Percentiles rank a stretch among this genome's conserved stretches.
Evolutionary conservation across 352 stramenopile genomes (phyloP).

Genomic region (Phytophthora podocarpi): DNA sequence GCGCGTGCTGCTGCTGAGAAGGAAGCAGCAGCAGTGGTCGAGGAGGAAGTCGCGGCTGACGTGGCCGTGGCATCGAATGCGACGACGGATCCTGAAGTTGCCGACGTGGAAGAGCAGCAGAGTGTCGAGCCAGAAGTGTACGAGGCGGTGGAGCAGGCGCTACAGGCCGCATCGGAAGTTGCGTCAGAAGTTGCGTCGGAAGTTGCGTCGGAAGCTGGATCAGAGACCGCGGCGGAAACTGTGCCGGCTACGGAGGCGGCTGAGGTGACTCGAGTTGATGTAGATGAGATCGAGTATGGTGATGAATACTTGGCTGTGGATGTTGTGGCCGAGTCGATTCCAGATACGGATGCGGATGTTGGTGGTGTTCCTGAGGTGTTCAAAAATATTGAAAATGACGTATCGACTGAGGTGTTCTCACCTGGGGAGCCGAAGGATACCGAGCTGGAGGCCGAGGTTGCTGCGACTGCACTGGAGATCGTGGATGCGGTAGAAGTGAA

Average conservation of each 20-base stretch:
- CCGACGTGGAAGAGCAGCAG: background rate
- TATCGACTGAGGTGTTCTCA: background rate
- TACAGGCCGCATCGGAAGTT: too few species aligned
- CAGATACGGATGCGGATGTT: background rate
- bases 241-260: background rate
- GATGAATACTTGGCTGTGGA: too few species aligned
- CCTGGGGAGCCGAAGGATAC: background rate
- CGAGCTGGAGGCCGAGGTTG: slow-evolving; percentile 12
- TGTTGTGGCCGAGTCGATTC: background rate
- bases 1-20: background rate
- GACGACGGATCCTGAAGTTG: background rate
- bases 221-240: background rate
- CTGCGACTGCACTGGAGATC: slow-evolving; percentile 5
- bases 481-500: slow-evolving; percentile 18
- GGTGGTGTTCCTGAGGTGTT: too few species aligned
- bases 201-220: background rate
- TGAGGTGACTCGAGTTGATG: too few species aligned
- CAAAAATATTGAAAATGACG: background rate
- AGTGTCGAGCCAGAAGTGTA: slow-evolving; percentile 3
- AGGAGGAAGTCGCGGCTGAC: too few species aligned
- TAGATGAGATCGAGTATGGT: too few species aligned
- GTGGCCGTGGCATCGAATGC: too few species aligned
- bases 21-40: background rate
- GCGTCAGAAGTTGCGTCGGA: too few species aligned
- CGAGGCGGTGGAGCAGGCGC: too few species aligned